Evolutionary conservation across 2,329 filamentous ascomycete species (phyloP).

Genomic region (Nakataea oryzae): DNA sequence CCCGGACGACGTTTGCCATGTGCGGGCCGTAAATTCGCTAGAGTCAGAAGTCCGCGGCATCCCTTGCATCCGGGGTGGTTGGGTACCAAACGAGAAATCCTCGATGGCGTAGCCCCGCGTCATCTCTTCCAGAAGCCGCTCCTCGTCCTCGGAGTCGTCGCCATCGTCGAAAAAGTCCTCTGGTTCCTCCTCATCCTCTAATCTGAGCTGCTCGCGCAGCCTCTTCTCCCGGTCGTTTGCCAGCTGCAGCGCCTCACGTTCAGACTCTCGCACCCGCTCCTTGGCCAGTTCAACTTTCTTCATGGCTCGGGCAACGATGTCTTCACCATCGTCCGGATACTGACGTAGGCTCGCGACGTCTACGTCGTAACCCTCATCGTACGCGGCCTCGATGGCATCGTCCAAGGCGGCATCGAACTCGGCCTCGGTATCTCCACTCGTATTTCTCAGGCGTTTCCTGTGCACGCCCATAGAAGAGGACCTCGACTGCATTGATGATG

Average conservation of each 20-base stretch:
- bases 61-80: slow-evolving; percentile 53
- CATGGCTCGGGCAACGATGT: slow-evolving; percentile 42
- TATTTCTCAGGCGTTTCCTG: slow-evolving; percentile 57
- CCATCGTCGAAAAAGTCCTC: slow-evolving; percentile 53
- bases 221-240: slow-evolving; percentile 50
- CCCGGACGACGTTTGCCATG: slow-evolving; percentile 70
- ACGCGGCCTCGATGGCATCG: slow-evolving; percentile 91
- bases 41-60: slow-evolving; percentile 73
- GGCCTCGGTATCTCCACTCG: slow-evolving; percentile 67
- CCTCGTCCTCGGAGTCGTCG: slow-evolving; percentile 60
- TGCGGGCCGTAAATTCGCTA: slow-evolving; percentile 64
- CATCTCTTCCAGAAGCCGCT: slow-evolving; percentile 78
- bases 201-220: slow-evolving; percentile 25
- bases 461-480: slow-evolving; percentile 60
- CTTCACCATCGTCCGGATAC: slow-evolving; percentile 23
- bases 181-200: slow-evolving; percentile 38
- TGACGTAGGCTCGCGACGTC: slow-evolving; percentile 16
- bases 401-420: slow-evolving; percentile 93
- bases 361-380: slow-evolving; percentile 77
- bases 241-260: slow-evolving; percentile 56
- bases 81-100: slow-evolving; percentile 66
- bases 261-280: slow-evolving; percentile 62
- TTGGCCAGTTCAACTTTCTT: slow-evolving; percentile 66
- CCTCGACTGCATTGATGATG: slow-evolving; percentile 72
- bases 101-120: slow-evolving; percentile 73